Base-by-base conservation (phyloP, 106 monocot genomes). In the Cymbidium sinense region DNA sequence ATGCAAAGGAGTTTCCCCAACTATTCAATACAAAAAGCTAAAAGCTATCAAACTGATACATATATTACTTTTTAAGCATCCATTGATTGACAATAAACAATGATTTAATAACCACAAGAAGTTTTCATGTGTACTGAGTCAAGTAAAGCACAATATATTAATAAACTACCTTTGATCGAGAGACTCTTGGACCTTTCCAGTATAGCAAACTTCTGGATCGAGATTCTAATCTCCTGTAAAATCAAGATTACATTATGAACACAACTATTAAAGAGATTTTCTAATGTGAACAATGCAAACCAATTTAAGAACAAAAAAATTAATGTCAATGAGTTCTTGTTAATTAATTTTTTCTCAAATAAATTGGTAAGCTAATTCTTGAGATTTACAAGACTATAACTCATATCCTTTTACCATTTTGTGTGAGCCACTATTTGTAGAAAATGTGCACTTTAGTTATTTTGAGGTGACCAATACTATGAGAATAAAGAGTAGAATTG, bases 201-300 rank as follows among this genome's bases (percentile, higher is more conserved):
- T 88, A 95, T 13, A 86, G 77, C 36, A 88, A 70, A 64, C 76
- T 86, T 86, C 85, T 90, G 74, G 90, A 88, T 67, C 79, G 88
- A 18, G 95, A 86, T 67, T 95, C 95, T 76, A 92, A 64, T 77
- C 88, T 88, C 90, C 95, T 95, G 86, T 27, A 75, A 79, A 79
- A 77, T 44, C 30, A 79, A 72, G 44, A 41, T 39, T 2, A 33
- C 15, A 35, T 33, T 67, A 33, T 67, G 25, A 67, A 33, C 67
- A 67, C 9, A 33, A 71, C 12, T 10, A n/a, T 39, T 37, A 71
- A n/a, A 19, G 71, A 35, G 20, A 39, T 71, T 12, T 50, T 75
- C 13, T 69, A 69, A 69, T 13, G 11, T 34, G 12, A 69, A 33
- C 1, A 69, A 69, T 69, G 69, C 0, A 69, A 34, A 69, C 31